Conservation (phyloP, 352 stramenopile genomes). For the Globisporangium radiosum region DNA sequence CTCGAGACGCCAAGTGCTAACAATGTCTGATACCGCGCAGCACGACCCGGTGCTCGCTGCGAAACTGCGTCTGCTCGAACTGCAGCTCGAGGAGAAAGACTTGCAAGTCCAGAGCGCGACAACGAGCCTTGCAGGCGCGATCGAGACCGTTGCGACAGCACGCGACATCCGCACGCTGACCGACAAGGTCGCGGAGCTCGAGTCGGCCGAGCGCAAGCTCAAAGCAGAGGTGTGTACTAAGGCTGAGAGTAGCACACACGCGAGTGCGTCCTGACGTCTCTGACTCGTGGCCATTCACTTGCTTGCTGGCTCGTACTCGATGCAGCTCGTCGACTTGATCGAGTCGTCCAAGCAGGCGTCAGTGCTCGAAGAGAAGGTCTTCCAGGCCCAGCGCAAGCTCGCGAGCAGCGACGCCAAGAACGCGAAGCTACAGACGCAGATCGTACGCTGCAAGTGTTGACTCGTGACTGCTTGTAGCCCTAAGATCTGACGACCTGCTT, state of each 20-base stretch:
- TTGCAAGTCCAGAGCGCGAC: conserved; percentile 36
- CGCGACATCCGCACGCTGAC: conserved; percentile 47
- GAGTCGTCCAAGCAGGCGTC: conserved; percentile 55
- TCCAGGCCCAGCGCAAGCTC: conserved; percentile 45
- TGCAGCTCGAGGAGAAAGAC: conserved; percentile 57
- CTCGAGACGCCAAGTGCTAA: not conserved
- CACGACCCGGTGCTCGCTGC: conserved; percentile 56
- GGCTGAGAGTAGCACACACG: too few relatives aligned
- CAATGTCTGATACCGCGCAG: conserved; percentile 17
- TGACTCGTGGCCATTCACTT: too few relatives aligned
- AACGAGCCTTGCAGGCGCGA: conserved; percentile 36
- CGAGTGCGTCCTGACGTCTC: not conserved
- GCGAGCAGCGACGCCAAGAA: conserved; percentile 48
- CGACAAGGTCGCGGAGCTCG: conserved; percentile 52
- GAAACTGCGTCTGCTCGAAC: conserved; percentile 58
- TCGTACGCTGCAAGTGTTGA: conserved; percentile 26
- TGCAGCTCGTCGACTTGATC: conserved; percentile 59
- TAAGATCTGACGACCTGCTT: too few relatives aligned
- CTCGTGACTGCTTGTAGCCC: too few relatives aligned
- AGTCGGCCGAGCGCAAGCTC: conserved; percentile 53
- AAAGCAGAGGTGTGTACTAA: conserved; percentile 46
- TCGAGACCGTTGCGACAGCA: conserved; percentile 40
- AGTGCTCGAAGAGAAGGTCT: conserved; percentile 57
- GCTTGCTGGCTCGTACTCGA: not conserved
- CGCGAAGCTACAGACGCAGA: conserved; percentile 29